A percentile compares a stretch with the other conserved stretches of the same genome.
Evolutionary conservation across 2,329 filamentous ascomycete species (phyloP).

Genomic region (Tolypocladium paradoxum): DNA sequence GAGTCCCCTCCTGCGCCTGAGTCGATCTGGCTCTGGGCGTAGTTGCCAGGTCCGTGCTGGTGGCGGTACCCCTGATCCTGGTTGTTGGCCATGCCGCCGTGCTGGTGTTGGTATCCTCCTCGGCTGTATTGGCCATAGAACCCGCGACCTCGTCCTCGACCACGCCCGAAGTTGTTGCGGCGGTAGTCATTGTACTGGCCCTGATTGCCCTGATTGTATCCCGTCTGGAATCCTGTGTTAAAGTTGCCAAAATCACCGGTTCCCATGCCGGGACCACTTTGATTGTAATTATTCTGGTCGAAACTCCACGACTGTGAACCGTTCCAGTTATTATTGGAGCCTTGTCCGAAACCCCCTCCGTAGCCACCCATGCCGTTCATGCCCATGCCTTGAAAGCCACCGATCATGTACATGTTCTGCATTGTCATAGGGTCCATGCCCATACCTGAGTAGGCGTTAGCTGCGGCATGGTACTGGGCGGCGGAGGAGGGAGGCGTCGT

Average conservation of each 20-base stretch:
- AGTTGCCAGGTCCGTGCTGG: constrained; percentile 13
- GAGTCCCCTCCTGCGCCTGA: constrained; percentile 7
- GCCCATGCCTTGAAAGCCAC: constrained; percentile 69
- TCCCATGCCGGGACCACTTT: constrained; percentile 74
- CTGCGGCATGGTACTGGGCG: not conserved
- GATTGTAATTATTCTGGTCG: constrained; percentile 82
- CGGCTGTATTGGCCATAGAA: constrained; percentile 46
- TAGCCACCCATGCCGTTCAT: constrained; percentile 68
- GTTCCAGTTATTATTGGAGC: constrained; percentile 72
- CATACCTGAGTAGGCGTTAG: constrained; percentile 66
- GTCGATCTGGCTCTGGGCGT: constrained; percentile 11
- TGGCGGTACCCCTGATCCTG: constrained; percentile 21
- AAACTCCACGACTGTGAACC: constrained; percentile 73
- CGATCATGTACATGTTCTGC: constrained; percentile 71
- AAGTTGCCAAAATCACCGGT: constrained; percentile 71
- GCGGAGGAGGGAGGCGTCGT: not conserved
- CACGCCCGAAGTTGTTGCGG: constrained; percentile 54
- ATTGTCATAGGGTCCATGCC: constrained; percentile 72
- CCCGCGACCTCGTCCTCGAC: constrained; percentile 55
- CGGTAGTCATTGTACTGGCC: constrained; percentile 73
- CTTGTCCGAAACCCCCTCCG: constrained; percentile 48
- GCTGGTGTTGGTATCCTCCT: constrained; percentile 37
- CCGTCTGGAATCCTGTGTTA: constrained; percentile 69
- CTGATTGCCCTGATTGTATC: constrained; percentile 77
- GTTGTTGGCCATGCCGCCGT: constrained; percentile 24